Evolutionary conservation across 192 early-diverging fungal genomes (phyloP).

Genomic region (Podila horticola): DNA sequence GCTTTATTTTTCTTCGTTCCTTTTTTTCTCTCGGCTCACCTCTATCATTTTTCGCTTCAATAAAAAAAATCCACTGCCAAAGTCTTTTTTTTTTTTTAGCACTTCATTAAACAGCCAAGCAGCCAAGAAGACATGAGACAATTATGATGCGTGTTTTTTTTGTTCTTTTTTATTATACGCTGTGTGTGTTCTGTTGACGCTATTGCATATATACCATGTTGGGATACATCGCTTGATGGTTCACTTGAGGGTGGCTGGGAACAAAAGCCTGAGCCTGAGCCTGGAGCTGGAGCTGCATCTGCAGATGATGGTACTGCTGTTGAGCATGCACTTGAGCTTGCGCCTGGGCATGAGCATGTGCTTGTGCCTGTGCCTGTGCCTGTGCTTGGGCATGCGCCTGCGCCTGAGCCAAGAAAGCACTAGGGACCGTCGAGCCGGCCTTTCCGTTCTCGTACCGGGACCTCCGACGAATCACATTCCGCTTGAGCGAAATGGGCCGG

Average conservation of each 20-base stretch:
- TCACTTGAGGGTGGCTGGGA: slow-evolving; percentile 2
- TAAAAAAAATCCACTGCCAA: too few species aligned
- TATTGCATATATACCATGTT: background rate
- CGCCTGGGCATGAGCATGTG: slow-evolving; percentile 4
- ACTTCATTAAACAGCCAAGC: background rate
- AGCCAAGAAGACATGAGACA: background rate
- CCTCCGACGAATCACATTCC: slow-evolving; percentile 74
- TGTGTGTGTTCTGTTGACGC: background rate
- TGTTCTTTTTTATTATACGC: background rate
- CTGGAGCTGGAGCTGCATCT: background rate
- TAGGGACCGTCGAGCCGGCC: background rate
- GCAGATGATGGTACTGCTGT: background rate
- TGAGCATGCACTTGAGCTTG: slow-evolving; percentile 5
- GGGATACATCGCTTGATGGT: slow-evolving; percentile 10
- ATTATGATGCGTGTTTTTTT: background rate
- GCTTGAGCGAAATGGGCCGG: slow-evolving; percentile 79
- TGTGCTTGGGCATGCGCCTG: slow-evolving; percentile 3
- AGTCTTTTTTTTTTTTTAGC: too few species aligned
- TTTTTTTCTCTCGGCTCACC: background rate
- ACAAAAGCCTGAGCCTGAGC: slow-evolving; percentile 1
- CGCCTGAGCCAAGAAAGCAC: background rate
- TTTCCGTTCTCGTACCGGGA: slow-evolving; percentile 37
- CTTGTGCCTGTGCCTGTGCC: slow-evolving; percentile 7
- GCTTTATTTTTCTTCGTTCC: background rate
- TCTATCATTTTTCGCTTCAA: background rate